Base-by-base conservation (phyloP, 345 rosid genomes). In the Syzygium aqueum region DNA sequence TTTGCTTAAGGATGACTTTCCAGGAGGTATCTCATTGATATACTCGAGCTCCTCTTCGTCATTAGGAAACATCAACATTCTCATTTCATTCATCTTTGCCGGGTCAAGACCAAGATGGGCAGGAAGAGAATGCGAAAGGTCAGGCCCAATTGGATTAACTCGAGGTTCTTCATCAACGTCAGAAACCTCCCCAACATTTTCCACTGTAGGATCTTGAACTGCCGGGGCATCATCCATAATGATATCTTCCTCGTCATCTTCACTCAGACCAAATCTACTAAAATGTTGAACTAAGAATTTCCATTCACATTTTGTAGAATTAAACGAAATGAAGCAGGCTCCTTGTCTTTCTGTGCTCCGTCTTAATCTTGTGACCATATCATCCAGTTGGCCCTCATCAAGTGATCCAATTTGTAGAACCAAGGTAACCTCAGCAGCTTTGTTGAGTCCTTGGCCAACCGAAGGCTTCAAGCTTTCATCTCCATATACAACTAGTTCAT, bases 71-170 rank as follows among this genome's bases (percentile, higher is more conserved):
- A 97, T 94, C 89, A 96, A 83, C 98, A 94, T 95, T 91, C 96
- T 95, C 98, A 96, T 94, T 90, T 97, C 99, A 86, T 90, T 93
- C 98, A 97, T 94, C 89, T 92, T 96, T 86, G 87, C 90, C 6
- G 97, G 99, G 89, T 97, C 98, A 90, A 97, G 98, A 84, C 99
- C 95, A 53, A 97, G 95, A 94, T 95, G 97, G 37, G 98, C 92
- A 87, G 99, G 99, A 91, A 96, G 98, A 90, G 99, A 96, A 91
- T 95, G 99, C 91, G 98, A 94, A 92, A 97, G 97, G 91, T 93
- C 92, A 27, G 93, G 92, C 87, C 90, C 95, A 87, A 56, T 88
- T 90, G 89, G 86, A 85, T 93, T 92, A 77, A 92, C 87, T 73
- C 51, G 91, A 87, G 89, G 61, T 59, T 90, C 98, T 86, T 92